phyloP scores from a whole-genome alignment of 2,329 filamentous ascomycete species.

The Trichoderma harzianum region DNA sequence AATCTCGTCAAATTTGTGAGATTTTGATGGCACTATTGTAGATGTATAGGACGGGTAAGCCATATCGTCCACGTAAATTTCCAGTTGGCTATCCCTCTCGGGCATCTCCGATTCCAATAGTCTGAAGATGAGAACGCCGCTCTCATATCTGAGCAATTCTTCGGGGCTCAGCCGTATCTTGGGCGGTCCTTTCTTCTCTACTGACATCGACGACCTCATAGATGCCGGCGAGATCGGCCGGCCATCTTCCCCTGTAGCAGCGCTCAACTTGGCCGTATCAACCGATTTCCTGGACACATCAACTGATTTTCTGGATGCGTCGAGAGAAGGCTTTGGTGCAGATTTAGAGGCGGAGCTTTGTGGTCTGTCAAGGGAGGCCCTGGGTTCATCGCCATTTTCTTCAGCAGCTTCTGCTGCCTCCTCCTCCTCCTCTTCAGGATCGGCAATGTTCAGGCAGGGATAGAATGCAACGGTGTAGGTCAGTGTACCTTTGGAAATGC shows the following conservation, averaged over 20 bases:
- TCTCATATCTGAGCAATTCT: slow-evolving; percentile 82
- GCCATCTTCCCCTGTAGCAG: slow-evolving; percentile 30
- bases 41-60: slow-evolving; percentile 86
- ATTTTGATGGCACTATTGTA: slow-evolving; percentile 65
- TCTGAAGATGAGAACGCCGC: slow-evolving; percentile 90
- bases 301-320: background rate
- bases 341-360: slow-evolving; percentile 14
- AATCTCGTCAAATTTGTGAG: slow-evolving; percentile 80
- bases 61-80: slow-evolving; percentile 93
- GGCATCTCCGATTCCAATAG: slow-evolving; percentile 85
- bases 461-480: slow-evolving; percentile 87
- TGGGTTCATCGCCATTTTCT: slow-evolving; percentile 8
- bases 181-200: slow-evolving; percentile 55
- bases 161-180: slow-evolving; percentile 77
- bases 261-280: slow-evolving; percentile 26
- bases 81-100: slow-evolving; percentile 70
- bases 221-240: slow-evolving; percentile 36
- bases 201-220: slow-evolving; percentile 38
- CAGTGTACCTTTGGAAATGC: slow-evolving; percentile 72
- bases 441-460: slow-evolving; percentile 79
- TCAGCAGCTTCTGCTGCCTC: slow-evolving; percentile 33
- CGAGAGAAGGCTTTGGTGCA: slow-evolving; percentile 7
- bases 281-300: slow-evolving; percentile 6
- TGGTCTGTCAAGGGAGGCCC: slow-evolving; percentile 16
- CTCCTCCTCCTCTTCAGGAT: slow-evolving; percentile 81